These are phyloP conservation scores for Pyropia yezoensis DNA, from an alignment of 23 red algal genomes.

Conservation along the genomic window DNA sequence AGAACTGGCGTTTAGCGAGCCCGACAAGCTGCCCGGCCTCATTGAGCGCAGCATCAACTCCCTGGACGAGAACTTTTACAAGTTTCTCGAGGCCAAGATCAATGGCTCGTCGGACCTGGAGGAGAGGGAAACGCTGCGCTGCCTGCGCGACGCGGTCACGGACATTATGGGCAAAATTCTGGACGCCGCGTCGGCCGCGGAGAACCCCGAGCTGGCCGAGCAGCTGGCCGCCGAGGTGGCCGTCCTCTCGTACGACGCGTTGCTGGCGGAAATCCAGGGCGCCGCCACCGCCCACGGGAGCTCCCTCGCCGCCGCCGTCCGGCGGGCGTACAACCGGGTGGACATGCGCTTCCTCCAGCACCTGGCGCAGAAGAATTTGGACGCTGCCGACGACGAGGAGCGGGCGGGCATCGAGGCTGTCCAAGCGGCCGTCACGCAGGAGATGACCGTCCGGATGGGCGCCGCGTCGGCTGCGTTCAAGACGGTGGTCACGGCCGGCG, in stretches of 20 bases:
- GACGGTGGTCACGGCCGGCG: conserved; percentile 39
- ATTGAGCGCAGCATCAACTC: conserved; percentile 53
- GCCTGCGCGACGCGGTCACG: conserved; percentile 64
- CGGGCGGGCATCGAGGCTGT: conserved; percentile 13
- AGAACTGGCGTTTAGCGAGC: conserved; percentile 74
- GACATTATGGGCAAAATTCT: conserved; percentile 62
- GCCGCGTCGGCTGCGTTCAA: conserved; percentile 27
- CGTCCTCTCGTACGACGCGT: conserved; percentile 36
- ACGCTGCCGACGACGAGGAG: conserved; percentile 1
- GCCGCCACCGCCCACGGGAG: background rate
- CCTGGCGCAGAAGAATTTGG: conserved; percentile 36
- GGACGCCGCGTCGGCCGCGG: conserved; percentile 16
- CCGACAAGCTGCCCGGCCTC: conserved; percentile 53
- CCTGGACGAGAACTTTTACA: conserved; percentile 91
- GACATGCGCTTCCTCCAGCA: conserved; percentile 55
- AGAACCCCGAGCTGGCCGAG: background rate
- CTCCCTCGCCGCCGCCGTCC: conserved; percentile 11
- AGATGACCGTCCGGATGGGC: conserved; percentile 68
- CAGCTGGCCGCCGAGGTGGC: conserved; percentile 15
- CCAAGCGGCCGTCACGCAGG: conserved; percentile 45
- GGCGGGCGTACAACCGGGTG: conserved; percentile 17
- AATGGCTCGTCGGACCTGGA: conserved; percentile 57
- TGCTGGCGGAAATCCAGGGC: conserved; percentile 24
- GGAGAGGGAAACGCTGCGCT: conserved; percentile 76
- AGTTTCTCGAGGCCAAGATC: conserved; percentile 78